These are phyloP conservation scores for Kalmanozyma brasiliensis DNA, from an alignment of 1,284 basidiomycete species.

Conservation along the genomic window DNA sequence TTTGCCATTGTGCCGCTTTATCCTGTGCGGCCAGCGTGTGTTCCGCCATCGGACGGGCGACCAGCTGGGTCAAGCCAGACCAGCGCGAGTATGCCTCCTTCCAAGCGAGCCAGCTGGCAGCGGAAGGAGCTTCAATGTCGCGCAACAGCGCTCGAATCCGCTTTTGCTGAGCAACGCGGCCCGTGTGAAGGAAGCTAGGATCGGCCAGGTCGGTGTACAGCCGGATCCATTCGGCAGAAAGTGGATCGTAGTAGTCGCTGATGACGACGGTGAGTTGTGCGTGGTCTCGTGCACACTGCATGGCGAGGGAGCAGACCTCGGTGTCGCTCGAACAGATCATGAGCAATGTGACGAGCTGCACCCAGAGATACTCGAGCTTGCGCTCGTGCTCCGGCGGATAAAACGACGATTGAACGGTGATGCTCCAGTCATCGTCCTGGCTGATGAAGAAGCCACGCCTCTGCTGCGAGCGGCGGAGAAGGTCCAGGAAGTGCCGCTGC, in stretches of 20 bases:
- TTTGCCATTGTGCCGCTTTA: slow-evolving; percentile 78
- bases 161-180: slow-evolving; percentile 82
- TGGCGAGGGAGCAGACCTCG: slow-evolving; percentile 55
- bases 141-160: slow-evolving; percentile 79
- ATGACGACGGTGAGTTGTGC: slow-evolving; percentile 22
- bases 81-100: slow-evolving; percentile 80
- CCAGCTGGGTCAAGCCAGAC: slow-evolving; percentile 70
- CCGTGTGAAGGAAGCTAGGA: slow-evolving; percentile 54
- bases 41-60: slow-evolving; percentile 71
- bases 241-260: slow-evolving; percentile 29
- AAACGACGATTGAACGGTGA: slow-evolving; percentile 19
- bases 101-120: slow-evolving; percentile 80
- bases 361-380: slow-evolving; percentile 33
- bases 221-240: slow-evolving; percentile 45
- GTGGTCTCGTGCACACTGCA: slow-evolving; percentile 44
- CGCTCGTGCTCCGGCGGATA: slow-evolving; percentile 36
- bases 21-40: slow-evolving; percentile 70
- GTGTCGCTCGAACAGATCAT: slow-evolving; percentile 62
- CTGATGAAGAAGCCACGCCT: slow-evolving; percentile 33
- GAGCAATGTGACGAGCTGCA: slow-evolving; percentile 47
- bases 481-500: slow-evolving; percentile 52
- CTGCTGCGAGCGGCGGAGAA: slow-evolving; percentile 33
- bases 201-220: slow-evolving; percentile 51
- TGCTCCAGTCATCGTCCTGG: slow-evolving; percentile 16
- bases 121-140: slow-evolving; percentile 74